Percentiles rank a stretch among this genome's conserved stretches.
These are phyloP conservation scores for Mucor racemosus DNA, from an alignment of 371 early-diverging fungal species.

Conservation along the genomic window DNA sequence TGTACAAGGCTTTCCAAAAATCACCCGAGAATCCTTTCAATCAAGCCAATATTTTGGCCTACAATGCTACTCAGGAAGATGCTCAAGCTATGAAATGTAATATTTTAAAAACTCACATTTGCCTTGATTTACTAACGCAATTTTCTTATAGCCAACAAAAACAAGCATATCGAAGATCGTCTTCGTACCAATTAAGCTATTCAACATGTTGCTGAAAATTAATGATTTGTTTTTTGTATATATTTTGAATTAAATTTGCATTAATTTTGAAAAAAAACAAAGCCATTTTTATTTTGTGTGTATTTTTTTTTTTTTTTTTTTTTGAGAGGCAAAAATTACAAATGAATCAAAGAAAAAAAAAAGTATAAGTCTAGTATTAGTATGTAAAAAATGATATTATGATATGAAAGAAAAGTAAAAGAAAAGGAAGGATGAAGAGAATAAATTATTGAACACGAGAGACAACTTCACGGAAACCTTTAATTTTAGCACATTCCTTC, in stretches of 20 bases:
- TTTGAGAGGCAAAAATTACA: background rate
- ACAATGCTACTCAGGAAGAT: constrained; percentile 74
- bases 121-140: background rate
- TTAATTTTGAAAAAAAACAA: background rate
- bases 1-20: constrained; percentile 82
- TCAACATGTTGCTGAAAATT: background rate
- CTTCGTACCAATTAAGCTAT: constrained; percentile 32
- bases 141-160: constrained; percentile 25
- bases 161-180: constrained; percentile 40
- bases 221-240: background rate
- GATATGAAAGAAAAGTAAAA: background rate
- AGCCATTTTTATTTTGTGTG: background rate
- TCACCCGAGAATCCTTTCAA: constrained; percentile 89
- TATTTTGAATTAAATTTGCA: background rate
- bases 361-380: background rate
- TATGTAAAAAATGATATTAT: background rate
- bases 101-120: background rate
- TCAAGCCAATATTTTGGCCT: constrained; percentile 69
- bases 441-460: constrained; percentile 16
- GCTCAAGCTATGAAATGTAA: constrained; percentile 49
- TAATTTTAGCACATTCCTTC: constrained; percentile 28
- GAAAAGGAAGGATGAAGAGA: background rate
- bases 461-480: constrained; percentile 36
- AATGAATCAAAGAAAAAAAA: background rate
- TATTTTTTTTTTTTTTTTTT: too few species aligned